Evolutionary conservation across 257 asterid genomes (phyloP), one percentile per base, ranked within the genome.

Genomic region (Plantago major): DNA sequence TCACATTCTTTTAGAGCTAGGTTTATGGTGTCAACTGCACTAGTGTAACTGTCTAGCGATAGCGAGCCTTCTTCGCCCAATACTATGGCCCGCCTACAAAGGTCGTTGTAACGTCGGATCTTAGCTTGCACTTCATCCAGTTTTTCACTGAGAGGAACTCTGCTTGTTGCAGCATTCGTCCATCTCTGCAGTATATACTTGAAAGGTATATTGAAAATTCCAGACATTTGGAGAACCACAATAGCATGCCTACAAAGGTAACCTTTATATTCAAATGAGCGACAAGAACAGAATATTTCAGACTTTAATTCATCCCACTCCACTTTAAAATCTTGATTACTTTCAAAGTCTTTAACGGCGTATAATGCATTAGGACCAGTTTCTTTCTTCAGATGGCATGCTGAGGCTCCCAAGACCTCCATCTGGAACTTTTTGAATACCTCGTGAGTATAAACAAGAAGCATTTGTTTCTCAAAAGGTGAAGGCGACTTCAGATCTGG

Each of bases 221-320:
- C 98, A 16, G 94, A 86, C 98, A 91, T 91, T 82, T 91, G 98
- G 72, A 91, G 96, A 66, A 91, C 94, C 68, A 91, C 92, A 50
- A 91, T 79, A 46, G 92, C 86, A 70, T 91, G 98, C 66, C 96
- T 81, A 67, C 96, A 91, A 14, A 88, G 94, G 58, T 82, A 86
- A 58, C 98, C 98, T 74, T 78, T 84, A 73, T 82, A 91, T 61
- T 86, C 89, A 75, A 84, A 86, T 17, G 72, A 79, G 64, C 67
- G 84, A 57, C 98, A 91, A 3, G 92, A 84, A 68, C 96, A 91
- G 63, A 60, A 72, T 68, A 88, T 64, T 13, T 82, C 80, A 9
- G 81, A 84, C 18, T 80, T 77, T 59, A 46, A 53, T 61, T 82
- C 90, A 64, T 80, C 76, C 92, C 94, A 88, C 44, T 82, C 87